These are phyloP conservation scores for Ogataea degrootiae DNA, from an alignment of 805 yeast species.

Conservation along the genomic window DNA sequence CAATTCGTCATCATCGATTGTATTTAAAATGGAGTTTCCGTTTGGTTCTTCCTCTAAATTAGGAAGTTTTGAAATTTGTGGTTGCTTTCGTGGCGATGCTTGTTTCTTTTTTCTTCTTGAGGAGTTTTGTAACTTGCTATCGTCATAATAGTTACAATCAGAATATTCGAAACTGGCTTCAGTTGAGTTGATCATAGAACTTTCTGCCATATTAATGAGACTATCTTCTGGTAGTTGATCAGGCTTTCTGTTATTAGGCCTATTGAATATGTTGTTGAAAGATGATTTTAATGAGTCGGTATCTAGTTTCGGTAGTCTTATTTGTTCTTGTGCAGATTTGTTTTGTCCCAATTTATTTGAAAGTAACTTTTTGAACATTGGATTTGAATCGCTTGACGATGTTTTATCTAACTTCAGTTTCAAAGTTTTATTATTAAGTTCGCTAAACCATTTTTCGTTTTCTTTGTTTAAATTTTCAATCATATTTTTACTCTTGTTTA, in stretches of 20 bases:
- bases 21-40: background rate
- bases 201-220: background rate
- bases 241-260: slow-evolving; percentile 4
- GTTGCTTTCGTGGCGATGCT: slow-evolving; percentile 1
- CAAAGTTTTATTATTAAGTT: slow-evolving; percentile 10
- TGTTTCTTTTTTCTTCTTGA: slow-evolving; percentile 2
- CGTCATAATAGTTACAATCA: slow-evolving; percentile 23
- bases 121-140: slow-evolving; percentile 8
- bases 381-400: background rate
- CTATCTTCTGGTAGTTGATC: background rate
- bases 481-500: slow-evolving; percentile 22
- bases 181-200: background rate
- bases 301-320: slow-evolving; percentile 1
- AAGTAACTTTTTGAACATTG: slow-evolving; percentile 9
- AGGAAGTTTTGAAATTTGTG: background rate
- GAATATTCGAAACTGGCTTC: slow-evolving; percentile 13
- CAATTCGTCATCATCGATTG: slow-evolving; percentile 6
- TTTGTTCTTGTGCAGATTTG: background rate
- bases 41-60: background rate
- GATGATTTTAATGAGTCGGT: slow-evolving; percentile 5
- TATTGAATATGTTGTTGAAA: slow-evolving; percentile 8
- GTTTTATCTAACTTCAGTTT: slow-evolving; percentile 8
- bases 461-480: slow-evolving; percentile 23
- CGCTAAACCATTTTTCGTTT: slow-evolving; percentile 22
- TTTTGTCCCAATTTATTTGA: slow-evolving; percentile 1